Evolutionary conservation across 805 yeast species (phyloP).

Genomic region (Metschnikowia chrysomelidarum): DNA sequence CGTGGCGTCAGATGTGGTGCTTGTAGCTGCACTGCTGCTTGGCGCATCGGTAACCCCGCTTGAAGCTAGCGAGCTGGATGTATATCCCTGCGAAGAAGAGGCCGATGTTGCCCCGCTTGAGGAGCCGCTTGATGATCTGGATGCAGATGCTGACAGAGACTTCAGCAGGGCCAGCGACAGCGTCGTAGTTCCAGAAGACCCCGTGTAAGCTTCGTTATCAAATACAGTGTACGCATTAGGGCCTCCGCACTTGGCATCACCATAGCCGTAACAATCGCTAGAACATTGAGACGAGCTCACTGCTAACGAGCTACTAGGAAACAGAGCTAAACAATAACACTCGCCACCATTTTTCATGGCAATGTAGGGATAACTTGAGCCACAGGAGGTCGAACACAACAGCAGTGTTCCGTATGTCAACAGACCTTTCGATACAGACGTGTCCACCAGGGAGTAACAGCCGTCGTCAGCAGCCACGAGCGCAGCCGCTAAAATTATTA

Average conservation of each 20-base stretch:
- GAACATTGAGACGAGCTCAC: constrained; percentile 25
- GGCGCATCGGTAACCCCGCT: background rate
- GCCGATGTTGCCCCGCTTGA: constrained; percentile 4
- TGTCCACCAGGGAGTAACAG: constrained; percentile 31
- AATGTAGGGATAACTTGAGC: constrained; percentile 32
- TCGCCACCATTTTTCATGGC: constrained; percentile 36
- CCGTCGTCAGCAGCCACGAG: constrained; percentile 20
- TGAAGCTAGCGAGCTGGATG: constrained; percentile 4
- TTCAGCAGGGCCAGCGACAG: constrained; percentile 6
- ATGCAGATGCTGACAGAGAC: constrained; percentile 6
- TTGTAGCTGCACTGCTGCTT: constrained; percentile 1
- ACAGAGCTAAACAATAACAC: constrained; percentile 37
- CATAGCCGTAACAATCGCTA: constrained; percentile 35
- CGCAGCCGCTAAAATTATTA: constrained; percentile 2
- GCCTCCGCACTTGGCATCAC: constrained; percentile 39
- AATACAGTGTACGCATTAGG: constrained; percentile 29
- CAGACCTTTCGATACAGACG: constrained; percentile 24
- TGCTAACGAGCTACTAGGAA: constrained; percentile 23
- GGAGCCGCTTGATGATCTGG: constrained; percentile 12
- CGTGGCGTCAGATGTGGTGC: constrained; percentile 4
- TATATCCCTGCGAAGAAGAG: constrained; percentile 1
- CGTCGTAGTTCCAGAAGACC: constrained; percentile 14
- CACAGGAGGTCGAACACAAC: constrained; percentile 31
- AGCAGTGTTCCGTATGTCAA: constrained; percentile 28
- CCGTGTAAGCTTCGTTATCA: constrained; percentile 11